Evolutionary conservation across 306 rosid species (phyloP).

Genomic region (Gleditsia sinensis): DNA sequence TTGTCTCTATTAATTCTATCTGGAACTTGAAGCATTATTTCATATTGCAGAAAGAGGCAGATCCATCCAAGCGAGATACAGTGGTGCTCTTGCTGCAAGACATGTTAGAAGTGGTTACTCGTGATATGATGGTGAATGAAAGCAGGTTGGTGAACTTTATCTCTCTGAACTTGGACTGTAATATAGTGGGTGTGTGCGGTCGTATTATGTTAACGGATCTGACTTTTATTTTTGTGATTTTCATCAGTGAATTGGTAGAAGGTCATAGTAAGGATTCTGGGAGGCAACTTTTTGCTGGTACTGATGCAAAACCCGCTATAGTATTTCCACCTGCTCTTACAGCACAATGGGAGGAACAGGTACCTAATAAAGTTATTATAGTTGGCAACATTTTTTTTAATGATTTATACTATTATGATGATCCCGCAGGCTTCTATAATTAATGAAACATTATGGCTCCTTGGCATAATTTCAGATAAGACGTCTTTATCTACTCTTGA

Average conservation of each 20-base stretch:
- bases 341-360: conserved; percentile 96
- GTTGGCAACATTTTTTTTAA: not conserved
- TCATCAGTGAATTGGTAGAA: conserved; percentile 77
- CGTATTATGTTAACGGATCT: not conserved
- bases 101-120: conserved; percentile 92
- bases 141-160: conserved; percentile 59
- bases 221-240: conserved; percentile 29
- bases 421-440: conserved; percentile 14
- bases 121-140: conserved; percentile 92
- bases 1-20: conserved; percentile 24
- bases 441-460: conserved; percentile 25
- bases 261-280: conserved; percentile 86
- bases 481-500: conserved; percentile 83
- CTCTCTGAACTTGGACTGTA: conserved; percentile 26
- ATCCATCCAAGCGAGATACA: conserved; percentile 60
- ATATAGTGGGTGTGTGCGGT: not conserved
- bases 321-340: conserved; percentile 78
- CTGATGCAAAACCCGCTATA: conserved; percentile 76
- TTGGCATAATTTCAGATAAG: conserved; percentile 57
- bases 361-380: conserved; percentile 18
- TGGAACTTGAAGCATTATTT: conserved; percentile 40
- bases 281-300: conserved; percentile 86
- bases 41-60: conserved; percentile 64
- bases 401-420: not conserved
- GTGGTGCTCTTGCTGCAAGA: conserved; percentile 89